Conservation (phyloP, 495 filamentous ascomycete genomes). For the Terfezia boudieri region DNA sequence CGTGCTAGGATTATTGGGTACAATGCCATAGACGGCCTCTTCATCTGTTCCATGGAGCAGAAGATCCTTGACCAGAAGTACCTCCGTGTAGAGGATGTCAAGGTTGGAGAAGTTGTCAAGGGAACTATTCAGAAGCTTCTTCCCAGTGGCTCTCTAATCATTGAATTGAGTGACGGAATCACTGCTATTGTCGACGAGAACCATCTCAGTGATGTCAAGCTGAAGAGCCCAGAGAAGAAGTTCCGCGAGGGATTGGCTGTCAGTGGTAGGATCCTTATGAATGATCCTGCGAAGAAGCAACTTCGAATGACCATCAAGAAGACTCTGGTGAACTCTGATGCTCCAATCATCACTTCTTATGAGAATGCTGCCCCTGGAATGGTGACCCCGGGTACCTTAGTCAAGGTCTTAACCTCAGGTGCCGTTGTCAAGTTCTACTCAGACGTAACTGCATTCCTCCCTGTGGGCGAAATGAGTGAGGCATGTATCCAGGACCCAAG, state of each 20-base stretch:
- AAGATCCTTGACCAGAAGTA: slow-evolving; percentile 68
- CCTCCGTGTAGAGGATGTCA: slow-evolving; percentile 70
- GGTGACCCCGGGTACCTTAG: slow-evolving; percentile 61
- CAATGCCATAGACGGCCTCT: slow-evolving; percentile 67
- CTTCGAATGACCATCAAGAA: slow-evolving; percentile 87
- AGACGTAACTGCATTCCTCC: slow-evolving; percentile 57
- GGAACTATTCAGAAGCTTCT: slow-evolving; percentile 61
- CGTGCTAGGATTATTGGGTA: slow-evolving; percentile 65
- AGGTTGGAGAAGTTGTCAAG: slow-evolving; percentile 56
- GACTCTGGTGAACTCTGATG: slow-evolving; percentile 70
- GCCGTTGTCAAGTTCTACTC: slow-evolving; percentile 91
- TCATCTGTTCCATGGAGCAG: slow-evolving; percentile 62
- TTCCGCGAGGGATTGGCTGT: slow-evolving; percentile 73
- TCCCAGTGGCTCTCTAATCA: slow-evolving; percentile 42
- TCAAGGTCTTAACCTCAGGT: slow-evolving; percentile 52
- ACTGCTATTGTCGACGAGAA: slow-evolving; percentile 65
- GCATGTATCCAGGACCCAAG: slow-evolving; percentile 74
- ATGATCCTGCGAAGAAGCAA: slow-evolving; percentile 49
- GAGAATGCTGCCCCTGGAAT: slow-evolving; percentile 41
- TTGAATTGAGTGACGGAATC: slow-evolving; percentile 67
- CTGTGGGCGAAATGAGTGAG: slow-evolving; percentile 91
- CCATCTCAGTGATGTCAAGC: slow-evolving; percentile 66
- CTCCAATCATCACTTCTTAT: slow-evolving; percentile 51
- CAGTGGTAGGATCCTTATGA: slow-evolving; percentile 63
- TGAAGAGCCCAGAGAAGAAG: slow-evolving; percentile 88